These are phyloP conservation scores for Colletotrichum coccodes DNA, from an alignment of 2,329 filamentous ascomycete species.

Conservation along the genomic window DNA sequence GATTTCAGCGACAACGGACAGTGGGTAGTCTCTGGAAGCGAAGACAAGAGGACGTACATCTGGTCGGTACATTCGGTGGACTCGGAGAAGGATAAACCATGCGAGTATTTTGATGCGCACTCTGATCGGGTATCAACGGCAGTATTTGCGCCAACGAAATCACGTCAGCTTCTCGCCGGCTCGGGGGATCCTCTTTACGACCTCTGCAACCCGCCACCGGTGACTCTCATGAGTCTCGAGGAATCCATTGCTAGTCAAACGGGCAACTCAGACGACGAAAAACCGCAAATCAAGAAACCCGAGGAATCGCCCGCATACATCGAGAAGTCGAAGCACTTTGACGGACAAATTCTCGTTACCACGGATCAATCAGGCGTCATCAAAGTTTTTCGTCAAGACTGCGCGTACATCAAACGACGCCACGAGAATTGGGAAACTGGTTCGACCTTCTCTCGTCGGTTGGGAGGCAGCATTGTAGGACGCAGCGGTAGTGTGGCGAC, in stretches of 20 bases:
- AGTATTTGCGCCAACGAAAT: conserved; percentile 82
- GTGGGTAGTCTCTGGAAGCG: conserved; percentile 92
- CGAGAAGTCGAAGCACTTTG: conserved; percentile 77
- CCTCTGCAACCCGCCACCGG: conserved; percentile 92
- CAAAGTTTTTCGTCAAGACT: conserved; percentile 96
- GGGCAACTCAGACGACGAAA: conserved; percentile 47
- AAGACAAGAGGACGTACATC: conserved; percentile 89
- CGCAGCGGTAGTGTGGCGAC: conserved; percentile 67
- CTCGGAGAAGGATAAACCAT: conserved; percentile 79
- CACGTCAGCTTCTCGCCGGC: conserved; percentile 79
- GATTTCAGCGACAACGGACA: conserved; percentile 87
- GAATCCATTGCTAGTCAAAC: conserved; percentile 62
- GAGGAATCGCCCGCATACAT: conserved; percentile 82
- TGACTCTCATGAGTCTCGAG: conserved; percentile 80
- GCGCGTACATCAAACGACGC: conserved; percentile 82
- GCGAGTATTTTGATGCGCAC: conserved; percentile 93
- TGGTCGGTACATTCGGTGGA: conserved; percentile 78
- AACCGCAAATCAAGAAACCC: conserved; percentile 52
- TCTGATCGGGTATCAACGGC: conserved; percentile 90
- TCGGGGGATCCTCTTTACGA: conserved; percentile 96
- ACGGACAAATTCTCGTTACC: conserved; percentile 92
- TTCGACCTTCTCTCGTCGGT: conserved; percentile 78
- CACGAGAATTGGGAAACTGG: conserved; percentile 82
- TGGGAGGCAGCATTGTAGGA: conserved; percentile 65
- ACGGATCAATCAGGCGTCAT: conserved; percentile 89